These are phyloP conservation scores for Neolentinus lepideus DNA, from an alignment of 1,284 basidiomycete species.

Conservation along the genomic window DNA sequence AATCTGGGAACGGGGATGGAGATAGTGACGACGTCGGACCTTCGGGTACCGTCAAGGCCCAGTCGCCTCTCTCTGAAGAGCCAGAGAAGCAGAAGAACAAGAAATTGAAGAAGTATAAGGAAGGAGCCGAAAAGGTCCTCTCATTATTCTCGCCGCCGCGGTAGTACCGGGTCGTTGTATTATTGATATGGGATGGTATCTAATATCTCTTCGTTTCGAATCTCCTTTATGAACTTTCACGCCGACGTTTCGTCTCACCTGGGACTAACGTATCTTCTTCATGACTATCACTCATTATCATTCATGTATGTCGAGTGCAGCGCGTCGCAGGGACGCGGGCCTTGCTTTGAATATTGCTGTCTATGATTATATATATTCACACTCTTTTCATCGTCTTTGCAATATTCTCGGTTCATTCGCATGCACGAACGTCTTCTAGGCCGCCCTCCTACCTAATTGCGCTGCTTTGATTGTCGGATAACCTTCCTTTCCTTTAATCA, in stretches of 20 bases:
- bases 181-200: neutral
- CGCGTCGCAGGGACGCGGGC: neutral
- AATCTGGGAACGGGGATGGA: constrained; percentile 48
- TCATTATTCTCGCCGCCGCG: constrained; percentile 64
- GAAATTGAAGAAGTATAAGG: constrained; percentile 77
- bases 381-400: neutral
- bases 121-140: constrained; percentile 74
- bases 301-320: neutral
- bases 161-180: neutral
- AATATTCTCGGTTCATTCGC: neutral
- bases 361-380: neutral
- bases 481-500: neutral
- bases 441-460: neutral
- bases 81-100: constrained; percentile 55
- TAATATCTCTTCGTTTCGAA: neutral
- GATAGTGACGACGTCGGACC: constrained; percentile 10
- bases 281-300: neutral
- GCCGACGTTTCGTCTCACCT: neutral
- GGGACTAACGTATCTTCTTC: neutral
- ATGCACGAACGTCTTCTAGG: neutral
- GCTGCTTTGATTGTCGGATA: neutral
- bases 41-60: neutral
- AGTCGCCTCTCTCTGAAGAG: constrained; percentile 16
- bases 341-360: neutral
- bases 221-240: neutral